Base-by-base conservation (phyloP, 345 rosid species). In the Geranium brycei region DNA sequence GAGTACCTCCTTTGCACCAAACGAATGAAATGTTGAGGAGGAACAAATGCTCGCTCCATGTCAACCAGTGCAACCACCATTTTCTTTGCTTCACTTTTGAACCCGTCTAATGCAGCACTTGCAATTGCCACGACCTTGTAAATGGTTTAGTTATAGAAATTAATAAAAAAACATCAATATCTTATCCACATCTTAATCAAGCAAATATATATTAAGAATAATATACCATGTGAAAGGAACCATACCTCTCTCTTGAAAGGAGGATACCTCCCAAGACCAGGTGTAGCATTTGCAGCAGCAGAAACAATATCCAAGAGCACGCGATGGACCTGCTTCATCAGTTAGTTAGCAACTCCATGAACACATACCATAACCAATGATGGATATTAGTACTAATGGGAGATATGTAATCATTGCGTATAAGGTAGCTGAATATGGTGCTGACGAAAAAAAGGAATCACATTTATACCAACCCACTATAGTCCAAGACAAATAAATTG, bases 31-130 rank as follows among this genome's bases (percentile, higher is more conserved):
- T 81, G 85, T 63, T 81, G 85, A 51, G 85, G 85, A 31, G 85
- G 85, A 51, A 81, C 85, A 78, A 81, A 81, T 56, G 74, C 85
- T 16, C 85, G 85, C 66, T 81, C 85, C 85, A 81, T 81, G 63
- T 81, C 85, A 57, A 81, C 85, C 18, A 81, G 74, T 30, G 85
- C 82, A 60, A 81, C 77, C 56, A 81, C 85, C 85, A 81, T 81
- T 62, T 78, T 81, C 63, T 74, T 81, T 28, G 85, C 78, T 67
- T 81, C 82, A 66, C 23, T 73, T 66, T 81, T 81, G 69, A 81
- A 81, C 38, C 73, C 77, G 51, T 81, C 85, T 17, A 81, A 65
- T 18, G 82, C 85, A 65, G 80, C 19, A 69, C 70, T 81, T 57
- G 85, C 85, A 59, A 81, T 69, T 31, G 82, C 75, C 17, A 81